Evolutionary conservation across 176 grass and related monocot genomes (phyloP), one percentile per base, ranked within the genome.

Genomic region (Leersia perrieri): DNA sequence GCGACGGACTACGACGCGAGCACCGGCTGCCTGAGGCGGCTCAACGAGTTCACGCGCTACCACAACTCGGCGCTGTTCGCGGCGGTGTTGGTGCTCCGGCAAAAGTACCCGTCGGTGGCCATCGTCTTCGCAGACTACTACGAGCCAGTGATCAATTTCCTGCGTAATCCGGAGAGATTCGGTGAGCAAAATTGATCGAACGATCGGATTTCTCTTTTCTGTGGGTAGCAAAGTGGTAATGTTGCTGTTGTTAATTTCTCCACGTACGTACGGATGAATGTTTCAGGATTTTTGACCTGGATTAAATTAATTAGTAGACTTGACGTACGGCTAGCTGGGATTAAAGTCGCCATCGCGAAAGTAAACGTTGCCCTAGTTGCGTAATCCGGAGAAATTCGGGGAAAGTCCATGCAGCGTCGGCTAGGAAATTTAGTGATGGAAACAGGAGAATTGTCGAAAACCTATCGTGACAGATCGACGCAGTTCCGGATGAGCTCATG

Each of bases 81-180:
- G 34, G 78, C 73, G 31, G 44, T 80, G 31, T 20, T 33, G 5
- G 15, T 2, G 72, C 49, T 49, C 9, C 47, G 83, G 20, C 2
- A 3, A 13, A 78, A 44, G 63, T 40, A 82, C 68, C 88, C 88
- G 6, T 5, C 22, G 12, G 66, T 36, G 3, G 73, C 25, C 34
- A 83, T 90, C 88, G 67, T 86, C 39, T 90, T 67, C 25, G 83
- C 77, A 41, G 78, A 90, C 49, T 90, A 83, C 66, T 90, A 79
- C 42, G 3, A 23, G 5, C 69, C 82, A n/a, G 16, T 84, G 4
- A 68, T 68, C 1, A 20, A 23, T 0, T 80, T 80, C 5, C 44
- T 80, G 2, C 3, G 29, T 5, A 80, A 38, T 11, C 77, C 77
- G 2, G 25, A 5, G 0, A 28, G 3, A 2, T 80, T 68, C 44